Base-by-base conservation (phyloP, 2,329 filamentous ascomycete genomes). In the Albifimbria verrucaria region DNA sequence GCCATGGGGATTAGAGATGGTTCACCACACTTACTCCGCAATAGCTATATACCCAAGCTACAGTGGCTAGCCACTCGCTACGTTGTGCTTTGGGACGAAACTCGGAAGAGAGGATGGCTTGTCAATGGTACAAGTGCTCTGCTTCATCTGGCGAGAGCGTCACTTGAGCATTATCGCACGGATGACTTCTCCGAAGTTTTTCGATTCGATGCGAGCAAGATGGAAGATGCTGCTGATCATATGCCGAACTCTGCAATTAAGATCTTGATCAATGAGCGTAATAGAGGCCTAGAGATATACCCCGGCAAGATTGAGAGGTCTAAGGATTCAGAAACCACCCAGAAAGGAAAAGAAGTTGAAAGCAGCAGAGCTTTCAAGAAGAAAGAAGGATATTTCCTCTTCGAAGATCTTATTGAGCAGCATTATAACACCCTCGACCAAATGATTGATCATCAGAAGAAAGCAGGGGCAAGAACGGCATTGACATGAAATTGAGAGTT, bases 21-120 rank as follows among this genome's bases (percentile, higher is more conserved):
- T 18, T 46, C 32, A 6, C 32, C 32, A n/a, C 32, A 39, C 11
- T 15, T 56, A 20, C 25, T 28, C 25, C 41, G 54, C 20, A 43
- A 48, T 11, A 52, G 51, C 2, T 54, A 54, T 24, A 51, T 56
- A 5, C 39, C 26, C 2, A 54, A 49, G 46, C 51, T 64, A 5
- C 26, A 56, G 41, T 60, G 57, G 57, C 46, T 65, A 2, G 18
- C 57, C 2, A 52, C 25, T 0, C 59, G 59, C 10, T 62, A 47
- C 43, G 55, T 65, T 2, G 32, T 65, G 3, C 21, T 66, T 1
- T 66, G 62, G 62, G 62, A 66, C 23, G 61, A 64, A 25, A 44
- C 26, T n/a, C 57, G 56, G n/a, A 65, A 63, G 42, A 54, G 62
- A 28, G 65, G 60, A 3, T 68, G 65, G 65, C 57, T 68, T 1